Percentiles rank a stretch among this genome's conserved stretches.
These are phyloP conservation scores for Funneliformis caledonium DNA, from an alignment of 371 early-diverging fungal genomes.

Conservation along the genomic window DNA sequence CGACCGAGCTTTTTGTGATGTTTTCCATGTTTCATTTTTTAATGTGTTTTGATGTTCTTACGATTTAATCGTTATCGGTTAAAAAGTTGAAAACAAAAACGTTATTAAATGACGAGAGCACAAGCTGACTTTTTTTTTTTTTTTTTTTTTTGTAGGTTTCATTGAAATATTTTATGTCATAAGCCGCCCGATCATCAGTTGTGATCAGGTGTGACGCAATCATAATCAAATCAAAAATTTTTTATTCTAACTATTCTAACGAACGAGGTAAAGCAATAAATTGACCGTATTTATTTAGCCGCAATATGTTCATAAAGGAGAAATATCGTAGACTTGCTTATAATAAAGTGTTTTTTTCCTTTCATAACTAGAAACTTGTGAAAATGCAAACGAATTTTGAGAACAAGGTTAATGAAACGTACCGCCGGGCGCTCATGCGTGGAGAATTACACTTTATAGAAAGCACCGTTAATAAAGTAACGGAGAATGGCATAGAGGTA, in stretches of 20 bases:
- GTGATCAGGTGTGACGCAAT: too few relatives aligned
- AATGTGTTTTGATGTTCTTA: background rate
- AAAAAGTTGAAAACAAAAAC: background rate
- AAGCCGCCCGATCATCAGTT: too few relatives aligned
- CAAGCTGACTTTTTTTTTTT: background rate
- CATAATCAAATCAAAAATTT: too few relatives aligned
- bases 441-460: slow-evolving; percentile 31
- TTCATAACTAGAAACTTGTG: background rate
- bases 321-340: background rate
- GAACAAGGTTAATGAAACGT: background rate
- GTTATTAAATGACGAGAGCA: background rate
- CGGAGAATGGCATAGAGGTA: slow-evolving; percentile 27
- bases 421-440: slow-evolving; percentile 20
- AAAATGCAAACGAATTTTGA: slow-evolving; percentile 32
- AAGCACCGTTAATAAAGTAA: slow-evolving; percentile 7
- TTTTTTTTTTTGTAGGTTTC: too few relatives aligned
- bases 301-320: background rate
- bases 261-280: too few relatives aligned
- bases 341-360: background rate
- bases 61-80: background rate
- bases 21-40: slow-evolving; percentile 74
- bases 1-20: slow-evolving; percentile 66
- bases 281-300: background rate
- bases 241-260: too few relatives aligned
- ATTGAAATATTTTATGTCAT: too few relatives aligned